phyloP scores from a whole-genome alignment of 2,329 filamentous ascomycete species.

The Juglanconis oblonga region DNA sequence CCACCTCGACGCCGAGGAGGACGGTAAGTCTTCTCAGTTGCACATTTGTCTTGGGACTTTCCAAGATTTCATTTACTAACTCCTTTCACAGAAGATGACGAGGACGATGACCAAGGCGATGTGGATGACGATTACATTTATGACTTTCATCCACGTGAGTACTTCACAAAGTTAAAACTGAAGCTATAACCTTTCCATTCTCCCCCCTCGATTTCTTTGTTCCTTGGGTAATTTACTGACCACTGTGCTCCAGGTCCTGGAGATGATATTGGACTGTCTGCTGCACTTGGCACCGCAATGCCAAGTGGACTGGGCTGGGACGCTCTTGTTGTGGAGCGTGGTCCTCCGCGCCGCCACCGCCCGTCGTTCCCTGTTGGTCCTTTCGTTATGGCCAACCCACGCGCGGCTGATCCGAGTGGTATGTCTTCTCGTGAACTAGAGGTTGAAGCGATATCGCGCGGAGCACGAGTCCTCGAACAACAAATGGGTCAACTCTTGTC shows the following conservation, averaged over 20 bases:
- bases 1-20: constrained; percentile 57
- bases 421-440: constrained; percentile 28
- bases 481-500: constrained; percentile 11
- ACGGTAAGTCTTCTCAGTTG: constrained; percentile 40
- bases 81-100: constrained; percentile 46
- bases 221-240: constrained; percentile 1
- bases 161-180: background rate
- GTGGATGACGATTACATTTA: constrained; percentile 67
- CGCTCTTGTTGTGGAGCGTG: constrained; percentile 47
- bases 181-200: background rate
- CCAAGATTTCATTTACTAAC: constrained; percentile 18
- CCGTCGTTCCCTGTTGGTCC: constrained; percentile 57
- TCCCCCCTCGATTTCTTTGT: no score
- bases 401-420: constrained; percentile 47
- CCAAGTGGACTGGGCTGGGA: constrained; percentile 56
- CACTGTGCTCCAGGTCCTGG: constrained; percentile 20
- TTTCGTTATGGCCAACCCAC: constrained; percentile 55
- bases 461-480: constrained; percentile 8
- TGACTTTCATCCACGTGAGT: constrained; percentile 55
- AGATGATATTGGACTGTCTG: constrained; percentile 41
- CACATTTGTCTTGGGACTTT: background rate
- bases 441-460: constrained; percentile 4
- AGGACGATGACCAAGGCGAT: constrained; percentile 68
- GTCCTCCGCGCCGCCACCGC: constrained; percentile 53
- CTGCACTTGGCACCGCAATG: constrained; percentile 28